Base-by-base conservation (phyloP, 2,329 filamentous ascomycete genomes). In the Beauveria sp. region DNA sequence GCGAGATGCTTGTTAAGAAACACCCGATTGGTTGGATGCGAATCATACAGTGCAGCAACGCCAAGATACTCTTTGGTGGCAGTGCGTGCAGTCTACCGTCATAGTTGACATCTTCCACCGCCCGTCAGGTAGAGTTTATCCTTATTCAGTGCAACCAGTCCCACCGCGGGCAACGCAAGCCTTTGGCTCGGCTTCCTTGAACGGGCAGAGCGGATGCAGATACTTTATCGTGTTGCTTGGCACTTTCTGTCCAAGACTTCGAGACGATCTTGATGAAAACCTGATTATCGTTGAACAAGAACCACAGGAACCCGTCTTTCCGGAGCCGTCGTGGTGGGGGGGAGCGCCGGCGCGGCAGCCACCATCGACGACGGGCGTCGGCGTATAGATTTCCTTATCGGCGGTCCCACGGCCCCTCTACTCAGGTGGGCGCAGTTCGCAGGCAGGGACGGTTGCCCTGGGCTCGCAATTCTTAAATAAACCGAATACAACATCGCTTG, bases 381-480 rank as follows among this genome's bases (percentile, higher is more conserved):
- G 69, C 3, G 67, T 70, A 59, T 68, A 77, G 0, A 76, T 70
- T 22, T 73, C 70, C 5, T 72, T 69, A 3, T 73, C 72, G 1
- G 68, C 69, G 1, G 5, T 0, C 12, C 34, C 34, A 38, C 12
- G 34, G 34, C 34, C 34, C 30, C 34, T 38, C 34, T 38, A 38
- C 12, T 75, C 74, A 43, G 16, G 12, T 28, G 40, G 52, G 52
- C 52, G 42, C 26, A 46, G 53, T 42, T 40, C 24, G 16, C 18
- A 18, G 5, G 51, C 24, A 20, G 18, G n/a, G n/a, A 20, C 18
- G 18, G 34, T 5, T 14, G 12, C 34, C 12, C 34, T 38, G 34
- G 34, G 34, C 34, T 38, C 34, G 34, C 34, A 14, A 38, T 38
- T 38, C 34, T 38, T 38, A 38, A 26, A 30, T 7, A 43, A 24